Evolutionary conservation across 2,329 filamentous ascomycete genomes (phyloP).

Genomic region (Alternaria postmessia): DNA sequence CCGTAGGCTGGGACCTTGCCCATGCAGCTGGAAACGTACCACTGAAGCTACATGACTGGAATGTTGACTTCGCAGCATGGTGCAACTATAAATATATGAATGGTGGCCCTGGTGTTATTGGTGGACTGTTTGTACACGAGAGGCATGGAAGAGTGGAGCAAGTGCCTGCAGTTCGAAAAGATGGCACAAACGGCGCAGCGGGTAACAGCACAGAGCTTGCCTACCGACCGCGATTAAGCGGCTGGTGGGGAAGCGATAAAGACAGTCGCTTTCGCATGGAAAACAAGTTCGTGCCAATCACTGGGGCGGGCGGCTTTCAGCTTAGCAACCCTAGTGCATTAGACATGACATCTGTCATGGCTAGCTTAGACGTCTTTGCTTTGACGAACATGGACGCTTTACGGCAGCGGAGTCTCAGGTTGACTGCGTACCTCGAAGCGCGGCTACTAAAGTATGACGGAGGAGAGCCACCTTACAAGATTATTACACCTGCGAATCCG

Average conservation of each 20-base stretch:
- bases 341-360: slow-evolving; percentile 77
- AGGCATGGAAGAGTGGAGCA: slow-evolving; percentile 68
- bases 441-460: slow-evolving; percentile 36
- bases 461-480: slow-evolving; percentile 52
- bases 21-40: slow-evolving; percentile 87
- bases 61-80: slow-evolving; percentile 91
- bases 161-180: slow-evolving; percentile 3
- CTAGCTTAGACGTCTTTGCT: slow-evolving; percentile 76
- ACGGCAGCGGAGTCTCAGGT: slow-evolving; percentile 72
- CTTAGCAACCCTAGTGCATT: slow-evolving; percentile 84
- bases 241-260: slow-evolving; percentile 90
- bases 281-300: slow-evolving; percentile 78
- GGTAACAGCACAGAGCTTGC: slow-evolving; percentile 45
- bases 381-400: slow-evolving; percentile 74
- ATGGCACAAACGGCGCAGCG: slow-evolving; percentile 34
- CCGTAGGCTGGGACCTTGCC: slow-evolving; percentile 87
- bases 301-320: slow-evolving; percentile 82
- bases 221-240: slow-evolving; percentile 74
- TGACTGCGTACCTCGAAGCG: slow-evolving; percentile 79
- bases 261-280: slow-evolving; percentile 81
- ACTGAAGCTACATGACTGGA: slow-evolving; percentile 82
- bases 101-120: slow-evolving; percentile 81
- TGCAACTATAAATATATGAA: slow-evolving; percentile 97
- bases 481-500: slow-evolving; percentile 75
- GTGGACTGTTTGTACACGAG: slow-evolving; percentile 81